phyloP scores from a whole-genome alignment of 2,329 filamentous ascomycete genomes.

The Penicillium sp. region DNA sequence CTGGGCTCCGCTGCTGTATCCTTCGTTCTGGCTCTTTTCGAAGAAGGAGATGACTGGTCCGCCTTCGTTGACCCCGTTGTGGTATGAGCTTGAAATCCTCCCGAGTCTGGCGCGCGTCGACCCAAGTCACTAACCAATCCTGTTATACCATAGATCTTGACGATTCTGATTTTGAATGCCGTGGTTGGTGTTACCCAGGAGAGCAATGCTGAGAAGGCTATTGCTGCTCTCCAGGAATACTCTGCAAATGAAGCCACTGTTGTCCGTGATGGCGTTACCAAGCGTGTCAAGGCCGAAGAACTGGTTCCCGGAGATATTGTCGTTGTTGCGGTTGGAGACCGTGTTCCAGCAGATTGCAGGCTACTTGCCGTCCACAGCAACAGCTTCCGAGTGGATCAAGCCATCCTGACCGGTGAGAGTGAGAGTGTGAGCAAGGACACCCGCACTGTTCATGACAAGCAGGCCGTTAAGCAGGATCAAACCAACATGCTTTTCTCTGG shows the following conservation, averaged over 20 bases:
- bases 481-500: constrained; percentile 97
- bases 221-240: constrained; percentile 95
- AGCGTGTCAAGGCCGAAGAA: constrained; percentile 87
- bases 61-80: constrained; percentile 94
- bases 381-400: constrained; percentile 92
- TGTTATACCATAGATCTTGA: constrained; percentile 68
- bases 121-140: constrained; percentile 17
- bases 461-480: constrained; percentile 94
- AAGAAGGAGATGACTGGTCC: constrained; percentile 87
- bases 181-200: constrained; percentile 97
- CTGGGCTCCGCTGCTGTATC: constrained; percentile 87
- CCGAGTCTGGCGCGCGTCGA: no score
- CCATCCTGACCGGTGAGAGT: constrained; percentile 92
- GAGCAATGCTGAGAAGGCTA: constrained; percentile 96
- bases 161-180: constrained; percentile 90
- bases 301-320: constrained; percentile 90
- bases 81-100: constrained; percentile 53
- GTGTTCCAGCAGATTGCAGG: constrained; percentile 89
- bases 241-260: constrained; percentile 97
- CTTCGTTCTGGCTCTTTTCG: constrained; percentile 84
- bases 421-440: constrained; percentile 89
- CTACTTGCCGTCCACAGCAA: constrained; percentile 88
- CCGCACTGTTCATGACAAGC: constrained; percentile 59
- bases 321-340: constrained; percentile 77
- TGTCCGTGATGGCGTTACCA: constrained; percentile 72